phyloP scores from a whole-genome alignment of 768 basidiomycete species.

The Pholiota conissans region DNA sequence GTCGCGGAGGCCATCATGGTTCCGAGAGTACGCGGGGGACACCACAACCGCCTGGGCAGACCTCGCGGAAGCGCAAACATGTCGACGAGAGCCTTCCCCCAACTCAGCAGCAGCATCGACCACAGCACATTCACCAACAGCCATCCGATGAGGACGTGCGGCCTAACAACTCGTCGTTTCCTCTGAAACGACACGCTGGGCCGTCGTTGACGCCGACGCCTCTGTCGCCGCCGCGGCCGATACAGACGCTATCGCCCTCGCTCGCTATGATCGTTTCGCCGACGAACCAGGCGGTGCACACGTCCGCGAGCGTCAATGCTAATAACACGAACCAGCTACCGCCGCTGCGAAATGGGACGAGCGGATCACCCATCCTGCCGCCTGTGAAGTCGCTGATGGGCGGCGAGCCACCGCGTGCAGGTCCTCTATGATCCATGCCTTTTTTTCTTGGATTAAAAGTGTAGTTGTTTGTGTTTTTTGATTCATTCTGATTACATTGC shows the following conservation, averaged over 20 bases:
- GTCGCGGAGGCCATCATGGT: constrained; percentile 29
- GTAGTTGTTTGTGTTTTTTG: neutral
- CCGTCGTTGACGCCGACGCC: constrained; percentile 30
- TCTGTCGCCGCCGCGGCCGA: constrained; percentile 32
- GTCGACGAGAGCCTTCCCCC: constrained; percentile 32
- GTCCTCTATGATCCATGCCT: neutral
- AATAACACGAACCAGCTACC: constrained; percentile 35
- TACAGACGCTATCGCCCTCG: constrained; percentile 59
- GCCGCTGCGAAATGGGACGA: constrained; percentile 23
- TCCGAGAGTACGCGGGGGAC: constrained; percentile 31
- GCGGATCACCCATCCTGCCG: constrained; percentile 23
- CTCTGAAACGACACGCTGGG: constrained; percentile 37
- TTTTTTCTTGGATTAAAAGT: neutral
- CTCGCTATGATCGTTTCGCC: constrained; percentile 68
- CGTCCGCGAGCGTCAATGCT: too few relatives aligned
- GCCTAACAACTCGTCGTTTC: constrained; percentile 20
- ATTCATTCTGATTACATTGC: constrained; percentile 1
- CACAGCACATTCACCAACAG: constrained; percentile 23
- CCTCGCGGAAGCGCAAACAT: constrained; percentile 46
- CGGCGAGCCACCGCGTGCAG: constrained; percentile 14
- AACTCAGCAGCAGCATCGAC: constrained; percentile 24
- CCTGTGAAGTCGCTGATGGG: constrained; percentile 25
- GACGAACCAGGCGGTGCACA: constrained; percentile 37
- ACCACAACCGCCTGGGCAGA: constrained; percentile 33
- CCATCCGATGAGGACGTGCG: constrained; percentile 23